Conservation (phyloP, 306 rosid genomes). For the Ormosia semicastrata region DNA sequence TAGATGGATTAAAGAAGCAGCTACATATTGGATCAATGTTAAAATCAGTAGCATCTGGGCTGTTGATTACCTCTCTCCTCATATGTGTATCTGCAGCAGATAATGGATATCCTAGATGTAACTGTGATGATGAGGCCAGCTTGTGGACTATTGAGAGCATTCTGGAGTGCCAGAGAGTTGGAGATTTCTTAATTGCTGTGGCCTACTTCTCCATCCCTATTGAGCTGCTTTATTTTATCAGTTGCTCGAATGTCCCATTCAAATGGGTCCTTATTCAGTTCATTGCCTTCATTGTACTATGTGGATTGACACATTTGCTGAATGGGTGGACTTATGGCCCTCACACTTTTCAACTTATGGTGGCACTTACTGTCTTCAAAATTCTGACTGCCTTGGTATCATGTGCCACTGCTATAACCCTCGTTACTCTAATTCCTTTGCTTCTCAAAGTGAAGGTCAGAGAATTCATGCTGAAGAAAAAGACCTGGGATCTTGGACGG, state of each 20-base stretch:
- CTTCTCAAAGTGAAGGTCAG: conserved; percentile 98
- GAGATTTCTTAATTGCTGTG: conserved; percentile 97
- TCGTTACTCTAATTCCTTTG: conserved; percentile 88
- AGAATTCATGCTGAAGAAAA: conserved; percentile 94
- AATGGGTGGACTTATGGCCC: conserved; percentile 99
- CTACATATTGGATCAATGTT: conserved; percentile 76
- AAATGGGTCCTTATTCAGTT: conserved; percentile 97
- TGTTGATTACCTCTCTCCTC: conserved; percentile 57
- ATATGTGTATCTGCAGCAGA: conserved; percentile 58
- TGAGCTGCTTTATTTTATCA: conserved; percentile 89
- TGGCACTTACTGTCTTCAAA: conserved; percentile 89
- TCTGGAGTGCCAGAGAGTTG: conserved; percentile 88
- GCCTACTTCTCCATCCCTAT: conserved; percentile 98
- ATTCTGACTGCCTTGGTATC: conserved; percentile 97
- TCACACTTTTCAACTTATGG: conserved; percentile 97
- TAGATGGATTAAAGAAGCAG: conserved; percentile 70
- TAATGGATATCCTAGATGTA: conserved; percentile 73
- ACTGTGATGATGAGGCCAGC: conserved; percentile 92
- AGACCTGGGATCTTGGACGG: conserved; percentile 98
- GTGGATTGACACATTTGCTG: conserved; percentile 94
- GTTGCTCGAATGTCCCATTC: conserved; percentile 98
- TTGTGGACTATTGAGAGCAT: conserved; percentile 87
- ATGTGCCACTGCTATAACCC: conserved; percentile 96
- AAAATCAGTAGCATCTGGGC: conserved; percentile 69
- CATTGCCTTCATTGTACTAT: conserved; percentile 91